Evolutionary conservation across 768 basidiomycete genomes (phyloP).

Genomic region (Leucogyrophana mollusca): DNA sequence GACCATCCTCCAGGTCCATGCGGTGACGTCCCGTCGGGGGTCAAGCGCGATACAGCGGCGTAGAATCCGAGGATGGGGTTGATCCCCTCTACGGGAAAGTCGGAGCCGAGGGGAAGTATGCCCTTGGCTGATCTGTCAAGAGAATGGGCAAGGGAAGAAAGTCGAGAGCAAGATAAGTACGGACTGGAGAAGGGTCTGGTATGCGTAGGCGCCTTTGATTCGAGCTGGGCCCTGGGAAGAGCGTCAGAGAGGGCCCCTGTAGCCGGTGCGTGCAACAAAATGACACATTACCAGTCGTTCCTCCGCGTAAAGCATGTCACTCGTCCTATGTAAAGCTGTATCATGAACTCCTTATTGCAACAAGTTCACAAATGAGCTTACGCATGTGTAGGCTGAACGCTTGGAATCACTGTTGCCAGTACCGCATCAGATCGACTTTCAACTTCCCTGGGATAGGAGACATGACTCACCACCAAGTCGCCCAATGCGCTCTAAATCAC

Average conservation of each 20-base stretch:
- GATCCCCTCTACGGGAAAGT: constrained; percentile 91
- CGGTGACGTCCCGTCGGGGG: constrained; percentile 70
- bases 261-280: neutral
- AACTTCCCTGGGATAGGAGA: too few relatives aligned
- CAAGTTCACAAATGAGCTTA: constrained; percentile 35
- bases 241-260: neutral
- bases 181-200: constrained; percentile 72
- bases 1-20: constrained; percentile 85
- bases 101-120: constrained; percentile 81
- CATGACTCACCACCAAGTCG: constrained; percentile 65
- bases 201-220: constrained; percentile 89
- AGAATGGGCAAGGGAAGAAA: neutral
- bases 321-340: too few relatives aligned
- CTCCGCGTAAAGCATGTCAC: constrained; percentile 94
- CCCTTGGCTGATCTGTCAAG: constrained; percentile 48
- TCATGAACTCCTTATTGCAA: neutral
- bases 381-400: constrained; percentile 93
- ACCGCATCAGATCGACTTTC: too few relatives aligned
- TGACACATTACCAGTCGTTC: constrained; percentile 55
- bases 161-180: constrained; percentile 15
- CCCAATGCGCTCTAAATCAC: constrained; percentile 70
- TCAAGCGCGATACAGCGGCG: constrained; percentile 78
- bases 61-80: constrained; percentile 91
- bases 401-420: constrained; percentile 73
- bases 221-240: constrained; percentile 68